Evolutionary conservation across 2,329 filamentous ascomycete genomes (phyloP).

Genomic region (Aspergillus candidus): DNA sequence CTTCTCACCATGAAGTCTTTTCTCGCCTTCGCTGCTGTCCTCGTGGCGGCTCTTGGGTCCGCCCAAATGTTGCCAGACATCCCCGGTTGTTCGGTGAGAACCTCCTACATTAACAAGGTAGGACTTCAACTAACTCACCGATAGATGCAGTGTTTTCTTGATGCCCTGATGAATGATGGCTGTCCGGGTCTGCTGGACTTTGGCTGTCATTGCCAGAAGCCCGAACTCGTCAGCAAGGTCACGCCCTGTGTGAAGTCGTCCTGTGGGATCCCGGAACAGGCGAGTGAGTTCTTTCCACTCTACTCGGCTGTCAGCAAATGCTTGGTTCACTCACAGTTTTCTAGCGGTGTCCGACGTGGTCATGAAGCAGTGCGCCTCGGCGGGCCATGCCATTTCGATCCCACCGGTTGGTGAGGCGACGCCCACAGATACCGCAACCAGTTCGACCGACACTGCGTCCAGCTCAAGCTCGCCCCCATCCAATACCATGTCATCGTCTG

Average conservation of each 20-base stretch:
- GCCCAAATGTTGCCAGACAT: not conserved
- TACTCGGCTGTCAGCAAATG: not conserved
- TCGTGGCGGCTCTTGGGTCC: constrained; percentile 16
- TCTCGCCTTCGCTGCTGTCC: constrained; percentile 16
- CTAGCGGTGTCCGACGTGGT: constrained; percentile 35
- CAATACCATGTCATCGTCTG: not conserved
- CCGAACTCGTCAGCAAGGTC: constrained; percentile 36
- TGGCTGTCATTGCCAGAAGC: constrained; percentile 45
- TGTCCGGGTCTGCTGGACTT: constrained; percentile 45
- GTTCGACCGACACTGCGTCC: not conserved
- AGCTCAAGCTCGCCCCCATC: not conserved
- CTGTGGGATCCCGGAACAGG: constrained; percentile 36
- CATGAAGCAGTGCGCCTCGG: constrained; percentile 28
- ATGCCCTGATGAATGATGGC: constrained; percentile 37
- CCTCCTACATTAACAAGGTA: not conserved
- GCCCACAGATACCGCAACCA: constrained; percentile 4
- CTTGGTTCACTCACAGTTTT: not conserved
- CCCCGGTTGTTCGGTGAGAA: constrained; percentile 1
- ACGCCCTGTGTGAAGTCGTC: constrained; percentile 43
- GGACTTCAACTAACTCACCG: not conserved
- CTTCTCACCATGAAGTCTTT: not conserved
- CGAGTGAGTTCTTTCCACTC: constrained; percentile 20
- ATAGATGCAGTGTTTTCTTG: constrained; percentile 44
- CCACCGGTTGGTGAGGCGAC: constrained; percentile 20
- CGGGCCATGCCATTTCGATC: constrained; percentile 33